phyloP scores from a whole-genome alignment of 176 grass and related monocot species.

The Ananas comosus region DNA sequence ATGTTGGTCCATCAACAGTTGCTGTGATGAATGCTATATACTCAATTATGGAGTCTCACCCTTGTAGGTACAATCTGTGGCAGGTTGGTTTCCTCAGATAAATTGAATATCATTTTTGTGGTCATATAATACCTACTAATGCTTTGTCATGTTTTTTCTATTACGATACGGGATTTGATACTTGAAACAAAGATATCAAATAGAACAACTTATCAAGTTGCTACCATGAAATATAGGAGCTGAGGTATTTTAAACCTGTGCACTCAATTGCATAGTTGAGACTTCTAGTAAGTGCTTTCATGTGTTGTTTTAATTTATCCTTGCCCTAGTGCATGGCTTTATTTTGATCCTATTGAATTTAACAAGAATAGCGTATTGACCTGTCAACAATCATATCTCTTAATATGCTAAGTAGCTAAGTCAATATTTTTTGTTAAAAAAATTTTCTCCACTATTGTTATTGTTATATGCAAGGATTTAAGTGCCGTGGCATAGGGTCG shows the following conservation, averaged over 20 bases:
- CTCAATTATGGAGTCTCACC: constrained; percentile 35
- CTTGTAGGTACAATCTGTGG: constrained; percentile 75
- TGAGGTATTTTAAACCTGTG: too few species aligned
- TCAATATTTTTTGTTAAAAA: too few species aligned
- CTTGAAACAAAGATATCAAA: too few species aligned
- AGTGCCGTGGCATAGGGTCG: too few species aligned
- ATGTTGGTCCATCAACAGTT: constrained; percentile 53
- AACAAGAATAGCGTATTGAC: not conserved
- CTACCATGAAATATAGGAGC: too few species aligned
- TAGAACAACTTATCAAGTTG: too few species aligned
- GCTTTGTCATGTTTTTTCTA: not conserved
- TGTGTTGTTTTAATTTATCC: not conserved
- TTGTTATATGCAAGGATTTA: too few species aligned
- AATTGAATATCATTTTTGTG: constrained; percentile 1
- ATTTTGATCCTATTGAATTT: not conserved
- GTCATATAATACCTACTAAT: not conserved
- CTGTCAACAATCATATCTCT: not conserved
- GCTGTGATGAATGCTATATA: constrained; percentile 57
- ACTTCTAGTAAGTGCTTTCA: not conserved
- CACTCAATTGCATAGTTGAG: not conserved
- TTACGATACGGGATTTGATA: too few species aligned
- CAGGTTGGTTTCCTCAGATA: constrained; percentile 43
- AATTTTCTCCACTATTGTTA: too few species aligned
- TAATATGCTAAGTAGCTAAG: too few species aligned
- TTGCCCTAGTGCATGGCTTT: not conserved